Percentiles rank a stretch among this genome's conserved stretches.
phyloP scores from a whole-genome alignment of 805 yeast species.

The Wickerhamomyces sydowiorum region DNA sequence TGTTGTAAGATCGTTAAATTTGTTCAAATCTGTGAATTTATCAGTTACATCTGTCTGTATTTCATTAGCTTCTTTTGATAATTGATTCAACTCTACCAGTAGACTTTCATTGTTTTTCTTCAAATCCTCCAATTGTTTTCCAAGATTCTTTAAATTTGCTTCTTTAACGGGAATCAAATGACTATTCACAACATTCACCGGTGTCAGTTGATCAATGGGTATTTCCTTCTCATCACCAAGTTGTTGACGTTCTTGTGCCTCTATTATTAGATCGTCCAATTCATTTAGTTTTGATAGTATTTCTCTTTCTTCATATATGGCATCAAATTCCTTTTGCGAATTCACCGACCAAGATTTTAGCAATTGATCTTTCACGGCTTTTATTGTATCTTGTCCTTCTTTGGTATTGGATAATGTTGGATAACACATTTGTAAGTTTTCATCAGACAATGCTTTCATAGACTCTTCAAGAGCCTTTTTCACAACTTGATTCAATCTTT shows the following conservation, averaged over 20 bases:
- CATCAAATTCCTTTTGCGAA: slow-evolving; percentile 41
- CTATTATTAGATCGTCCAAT: slow-evolving; percentile 37
- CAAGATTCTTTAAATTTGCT: slow-evolving; percentile 10
- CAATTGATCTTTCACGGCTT: slow-evolving; percentile 42
- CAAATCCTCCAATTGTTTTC: slow-evolving; percentile 9
- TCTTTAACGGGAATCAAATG: slow-evolving; percentile 21
- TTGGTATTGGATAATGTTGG: slow-evolving; percentile 39
- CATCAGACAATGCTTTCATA: slow-evolving; percentile 40
- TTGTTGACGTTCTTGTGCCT: slow-evolving; percentile 22
- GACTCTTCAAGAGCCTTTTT: slow-evolving; percentile 48
- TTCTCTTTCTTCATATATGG: slow-evolving; percentile 42
- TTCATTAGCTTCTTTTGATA: slow-evolving; percentile 7
- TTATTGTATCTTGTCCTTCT: slow-evolving; percentile 36
- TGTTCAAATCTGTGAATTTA: slow-evolving; percentile 7
- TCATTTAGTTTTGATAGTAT: slow-evolving; percentile 35
- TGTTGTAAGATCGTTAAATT: slow-evolving; percentile 5
- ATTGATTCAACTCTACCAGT: slow-evolving; percentile 8
- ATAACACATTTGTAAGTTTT: slow-evolving; percentile 43
- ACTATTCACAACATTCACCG: slow-evolving; percentile 14
- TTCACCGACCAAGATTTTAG: slow-evolving; percentile 39
- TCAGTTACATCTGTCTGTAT: slow-evolving; percentile 6
- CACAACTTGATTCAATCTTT: slow-evolving; percentile 41
- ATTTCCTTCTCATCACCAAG: neutral
- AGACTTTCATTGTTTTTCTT: slow-evolving; percentile 8
- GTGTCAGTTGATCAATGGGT: slow-evolving; percentile 14